A percentile compares a stretch with the other conserved stretches of the same genome.
These are phyloP conservation scores for Cucurbita maxima DNA, from an alignment of 306 rosid species.

Conservation along the genomic window DNA sequence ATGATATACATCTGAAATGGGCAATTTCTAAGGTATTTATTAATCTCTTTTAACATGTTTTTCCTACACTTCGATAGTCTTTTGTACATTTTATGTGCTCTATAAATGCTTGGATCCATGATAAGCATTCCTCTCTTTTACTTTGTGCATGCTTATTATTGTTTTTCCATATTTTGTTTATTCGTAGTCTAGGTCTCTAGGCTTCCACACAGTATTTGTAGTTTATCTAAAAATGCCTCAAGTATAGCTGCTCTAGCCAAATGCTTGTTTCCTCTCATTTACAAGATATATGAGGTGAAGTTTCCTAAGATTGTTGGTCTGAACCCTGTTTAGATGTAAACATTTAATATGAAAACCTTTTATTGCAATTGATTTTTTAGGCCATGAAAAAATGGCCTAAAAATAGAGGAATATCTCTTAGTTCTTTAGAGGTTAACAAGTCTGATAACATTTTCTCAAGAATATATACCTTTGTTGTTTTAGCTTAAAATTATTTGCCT, in stretches of 20 bases:
- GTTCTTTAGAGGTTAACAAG: neutral
- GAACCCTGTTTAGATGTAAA: neutral
- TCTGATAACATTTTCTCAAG: neutral
- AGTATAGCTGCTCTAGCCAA: neutral
- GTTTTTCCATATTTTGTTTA: neutral
- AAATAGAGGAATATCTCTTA: neutral
- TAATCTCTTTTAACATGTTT: no score
- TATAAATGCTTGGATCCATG: no score
- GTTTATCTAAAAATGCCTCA: neutral
- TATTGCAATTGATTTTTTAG: neutral
- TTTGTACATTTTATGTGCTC: no score
- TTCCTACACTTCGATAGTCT: no score
- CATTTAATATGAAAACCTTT: neutral
- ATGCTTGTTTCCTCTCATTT: neutral
- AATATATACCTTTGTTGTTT: neutral
- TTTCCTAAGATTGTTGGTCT: neutral
- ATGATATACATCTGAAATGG: no score
- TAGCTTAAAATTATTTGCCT: neutral
- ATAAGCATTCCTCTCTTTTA: no score
- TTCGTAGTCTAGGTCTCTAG: neutral
- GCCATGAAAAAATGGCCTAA: neutral
- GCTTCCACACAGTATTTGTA: neutral
- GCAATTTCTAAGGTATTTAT: no score
- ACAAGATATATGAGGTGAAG: neutral
- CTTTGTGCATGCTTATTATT: no score